phyloP scores from a whole-genome alignment of 139 green algal genomes.

The Tetradesmus lagerheimii region DNA sequence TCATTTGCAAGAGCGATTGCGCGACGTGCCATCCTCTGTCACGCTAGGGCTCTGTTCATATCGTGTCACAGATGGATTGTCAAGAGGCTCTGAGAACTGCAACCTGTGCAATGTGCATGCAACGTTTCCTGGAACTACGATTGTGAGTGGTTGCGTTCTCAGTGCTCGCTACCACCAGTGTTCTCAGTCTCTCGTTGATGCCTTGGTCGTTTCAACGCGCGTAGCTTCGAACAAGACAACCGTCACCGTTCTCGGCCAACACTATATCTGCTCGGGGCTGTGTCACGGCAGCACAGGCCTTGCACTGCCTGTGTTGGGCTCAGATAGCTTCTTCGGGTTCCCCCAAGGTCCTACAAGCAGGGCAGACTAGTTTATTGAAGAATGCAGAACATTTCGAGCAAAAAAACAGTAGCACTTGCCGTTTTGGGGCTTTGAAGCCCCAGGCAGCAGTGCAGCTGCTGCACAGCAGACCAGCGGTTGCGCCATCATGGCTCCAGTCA shows the following conservation, averaged over 20 bases:
- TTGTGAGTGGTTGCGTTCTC: no score
- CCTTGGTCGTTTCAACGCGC: no score
- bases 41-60: not conserved
- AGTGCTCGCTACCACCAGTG: no score
- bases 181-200: no score
- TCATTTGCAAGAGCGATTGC: no score
- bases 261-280: not conserved
- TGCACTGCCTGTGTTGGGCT: not conserved
- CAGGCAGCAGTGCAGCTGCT: not conserved
- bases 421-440: not conserved
- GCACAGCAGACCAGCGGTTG: not conserved
- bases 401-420: not conserved
- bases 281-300: not conserved
- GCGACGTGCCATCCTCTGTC: not conserved
- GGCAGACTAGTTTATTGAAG: no score
- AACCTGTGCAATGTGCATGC: no score
- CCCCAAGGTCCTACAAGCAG: no score
- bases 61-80: not conserved
- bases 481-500: slow-evolving; percentile 58
- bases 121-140: no score
- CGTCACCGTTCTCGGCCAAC: not conserved
- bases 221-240: no score
- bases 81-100: no score
- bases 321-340: no score
- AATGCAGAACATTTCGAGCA: not conserved